Evolutionary conservation across 1,284 basidiomycete species (phyloP).

Genomic region (Vanrija humicola): DNA sequence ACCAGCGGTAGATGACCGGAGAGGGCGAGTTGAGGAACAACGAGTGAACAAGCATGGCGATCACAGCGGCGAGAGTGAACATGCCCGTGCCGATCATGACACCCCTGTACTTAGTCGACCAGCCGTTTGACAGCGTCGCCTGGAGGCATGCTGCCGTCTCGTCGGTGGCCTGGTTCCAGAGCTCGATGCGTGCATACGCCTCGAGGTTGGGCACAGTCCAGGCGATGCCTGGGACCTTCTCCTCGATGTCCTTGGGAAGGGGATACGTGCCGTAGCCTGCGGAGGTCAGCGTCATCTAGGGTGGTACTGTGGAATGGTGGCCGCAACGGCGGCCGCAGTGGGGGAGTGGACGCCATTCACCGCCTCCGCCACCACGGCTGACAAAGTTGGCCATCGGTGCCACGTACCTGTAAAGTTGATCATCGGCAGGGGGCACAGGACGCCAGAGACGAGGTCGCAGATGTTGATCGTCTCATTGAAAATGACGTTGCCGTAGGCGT

Average conservation of each 20-base stretch:
- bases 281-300: background rate
- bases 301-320: background rate
- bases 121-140: constrained; percentile 85
- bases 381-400: too few species aligned
- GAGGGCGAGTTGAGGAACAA: constrained; percentile 46
- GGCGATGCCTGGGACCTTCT: constrained; percentile 69
- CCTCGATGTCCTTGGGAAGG: constrained; percentile 57
- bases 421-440: constrained; percentile 79
- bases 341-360: background rate
- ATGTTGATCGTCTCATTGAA: constrained; percentile 70
- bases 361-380: too few species aligned
- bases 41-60: constrained; percentile 67
- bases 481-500: constrained; percentile 73
- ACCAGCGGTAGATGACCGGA: constrained; percentile 58
- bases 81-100: constrained; percentile 75
- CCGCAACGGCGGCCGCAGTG: too few species aligned
- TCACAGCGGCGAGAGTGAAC: constrained; percentile 63
- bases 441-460: constrained; percentile 68
- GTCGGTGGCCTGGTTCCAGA: constrained; percentile 65
- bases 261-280: constrained; percentile 64
- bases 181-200: constrained; percentile 75
- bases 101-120: constrained; percentile 67
- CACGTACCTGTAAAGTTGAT: constrained; percentile 72
- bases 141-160: constrained; percentile 82
- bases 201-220: constrained; percentile 89